These are phyloP conservation scores for Cyclotella cryptica DNA, from an alignment of 108 stramenopile genomes.

Conservation along the genomic window DNA sequence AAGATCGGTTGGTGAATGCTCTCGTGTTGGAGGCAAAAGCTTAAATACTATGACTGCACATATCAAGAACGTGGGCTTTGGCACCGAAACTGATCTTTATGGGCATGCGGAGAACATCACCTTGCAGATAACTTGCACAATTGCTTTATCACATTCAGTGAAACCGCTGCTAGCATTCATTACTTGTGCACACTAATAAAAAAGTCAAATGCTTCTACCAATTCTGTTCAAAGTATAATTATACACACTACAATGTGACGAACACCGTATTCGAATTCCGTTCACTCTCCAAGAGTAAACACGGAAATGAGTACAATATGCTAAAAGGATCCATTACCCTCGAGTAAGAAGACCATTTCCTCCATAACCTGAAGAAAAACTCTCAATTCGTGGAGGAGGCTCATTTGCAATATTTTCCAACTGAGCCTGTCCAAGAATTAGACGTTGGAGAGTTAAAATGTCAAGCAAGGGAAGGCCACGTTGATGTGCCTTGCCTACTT, in stretches of 20 bases:
- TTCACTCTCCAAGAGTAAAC: neutral
- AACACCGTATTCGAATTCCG: too few relatives aligned
- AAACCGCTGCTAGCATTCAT: too few relatives aligned
- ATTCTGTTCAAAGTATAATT: too few relatives aligned
- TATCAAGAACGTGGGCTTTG: too few relatives aligned
- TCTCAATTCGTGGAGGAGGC: constrained; percentile 44
- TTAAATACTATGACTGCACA: neutral
- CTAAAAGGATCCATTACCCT: neutral
- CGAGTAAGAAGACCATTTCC: constrained; percentile 19
- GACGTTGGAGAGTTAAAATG: constrained; percentile 27
- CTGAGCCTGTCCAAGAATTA: constrained; percentile 28
- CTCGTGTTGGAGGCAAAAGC: constrained; percentile 23
- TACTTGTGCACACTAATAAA: too few relatives aligned
- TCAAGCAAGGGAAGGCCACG: constrained; percentile 33
- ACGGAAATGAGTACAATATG: neutral
- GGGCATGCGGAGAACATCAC: too few relatives aligned
- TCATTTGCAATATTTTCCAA: constrained; percentile 29
- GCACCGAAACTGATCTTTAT: too few relatives aligned
- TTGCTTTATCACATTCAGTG: too few relatives aligned
- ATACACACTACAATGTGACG: too few relatives aligned
- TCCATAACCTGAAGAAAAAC: constrained; percentile 42
- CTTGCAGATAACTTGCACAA: too few relatives aligned
- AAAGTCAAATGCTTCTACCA: too few relatives aligned
- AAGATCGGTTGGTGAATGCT: constrained; percentile 61
- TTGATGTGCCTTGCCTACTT: constrained; percentile 55